Conservation (phyloP, 441 rosid genomes). For the Pelargonium citronellum region DNA sequence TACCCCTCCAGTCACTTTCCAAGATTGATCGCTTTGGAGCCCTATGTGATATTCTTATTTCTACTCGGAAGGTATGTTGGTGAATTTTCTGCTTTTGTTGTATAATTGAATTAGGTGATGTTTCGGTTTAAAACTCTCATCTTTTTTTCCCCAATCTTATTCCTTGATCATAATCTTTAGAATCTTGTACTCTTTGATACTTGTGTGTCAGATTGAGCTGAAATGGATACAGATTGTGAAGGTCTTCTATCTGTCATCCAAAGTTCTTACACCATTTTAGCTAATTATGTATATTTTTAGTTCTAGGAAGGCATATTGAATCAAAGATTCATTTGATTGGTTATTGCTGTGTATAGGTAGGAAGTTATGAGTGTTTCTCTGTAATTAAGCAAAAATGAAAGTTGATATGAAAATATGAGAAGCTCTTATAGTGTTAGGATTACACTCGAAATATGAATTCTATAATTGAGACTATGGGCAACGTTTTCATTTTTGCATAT, state of each 20-base stretch:
- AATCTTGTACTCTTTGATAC: background rate
- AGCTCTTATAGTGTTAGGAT: background rate
- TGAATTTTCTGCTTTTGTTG: conserved; percentile 12
- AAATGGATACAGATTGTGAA: conserved; percentile 2
- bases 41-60: conserved; percentile 52
- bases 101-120: conserved; percentile 18
- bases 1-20: conserved; percentile 50
- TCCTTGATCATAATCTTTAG: too few species aligned
- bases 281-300: background rate
- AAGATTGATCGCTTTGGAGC: conserved; percentile 57
- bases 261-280: conserved; percentile 1
- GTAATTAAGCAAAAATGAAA: background rate
- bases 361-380: background rate
- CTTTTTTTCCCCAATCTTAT: too few species aligned
- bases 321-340: conserved; percentile 1
- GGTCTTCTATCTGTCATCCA: background rate
- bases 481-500: conserved; percentile 1
- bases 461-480: background rate
- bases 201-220: background rate
- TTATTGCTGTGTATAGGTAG: background rate
- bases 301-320: background rate
- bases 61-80: conserved; percentile 57
- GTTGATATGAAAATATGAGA: background rate
- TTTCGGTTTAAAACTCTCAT: background rate
- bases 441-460: background rate